phyloP scores from a whole-genome alignment of 139 green algal species.

The Coccomyxa sp. region DNA sequence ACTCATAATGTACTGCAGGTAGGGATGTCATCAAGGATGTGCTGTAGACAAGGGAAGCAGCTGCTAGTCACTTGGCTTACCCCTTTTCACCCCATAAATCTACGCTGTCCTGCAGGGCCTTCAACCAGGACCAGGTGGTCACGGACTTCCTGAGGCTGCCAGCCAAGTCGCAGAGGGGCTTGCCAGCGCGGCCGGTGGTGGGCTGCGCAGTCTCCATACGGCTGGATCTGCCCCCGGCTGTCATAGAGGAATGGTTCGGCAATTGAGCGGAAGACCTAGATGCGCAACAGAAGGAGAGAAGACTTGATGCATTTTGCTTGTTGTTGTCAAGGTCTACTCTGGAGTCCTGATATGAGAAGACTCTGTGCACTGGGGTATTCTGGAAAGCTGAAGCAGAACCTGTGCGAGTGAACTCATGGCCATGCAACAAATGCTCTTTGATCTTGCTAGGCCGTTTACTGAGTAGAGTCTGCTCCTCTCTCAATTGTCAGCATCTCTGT shows the following conservation, averaged over 20 bases:
- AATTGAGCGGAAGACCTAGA: too few species aligned
- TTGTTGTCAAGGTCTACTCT: too few species aligned
- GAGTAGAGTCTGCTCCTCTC: too few species aligned
- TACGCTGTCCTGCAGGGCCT: conserved; percentile 14
- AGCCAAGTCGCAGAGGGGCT: conserved; percentile 17
- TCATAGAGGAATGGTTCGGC: conserved; percentile 26
- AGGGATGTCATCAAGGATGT: background rate
- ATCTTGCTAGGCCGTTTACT: too few species aligned
- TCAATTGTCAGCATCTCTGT: too few species aligned
- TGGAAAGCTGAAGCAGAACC: too few species aligned
- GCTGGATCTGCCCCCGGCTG: conserved; percentile 28
- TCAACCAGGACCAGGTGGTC: conserved; percentile 21
- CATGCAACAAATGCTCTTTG: too few species aligned
- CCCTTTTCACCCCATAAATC: background rate
- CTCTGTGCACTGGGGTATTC: too few species aligned
- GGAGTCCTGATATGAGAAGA: too few species aligned
- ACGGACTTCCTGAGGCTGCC: conserved; percentile 22
- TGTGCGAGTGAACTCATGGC: too few species aligned
- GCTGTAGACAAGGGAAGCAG: background rate
- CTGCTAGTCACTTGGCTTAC: background rate
- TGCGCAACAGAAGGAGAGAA: too few species aligned
- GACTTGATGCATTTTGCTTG: too few species aligned
- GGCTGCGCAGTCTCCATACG: conserved; percentile 31
- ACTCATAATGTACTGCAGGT: background rate
- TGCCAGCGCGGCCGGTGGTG: conserved; percentile 30